Evolutionary conservation across 2,329 filamentous ascomycete genomes (phyloP), one percentile per base, ranked within the genome.

Genomic region (Pseudocercospora vitis): DNA sequence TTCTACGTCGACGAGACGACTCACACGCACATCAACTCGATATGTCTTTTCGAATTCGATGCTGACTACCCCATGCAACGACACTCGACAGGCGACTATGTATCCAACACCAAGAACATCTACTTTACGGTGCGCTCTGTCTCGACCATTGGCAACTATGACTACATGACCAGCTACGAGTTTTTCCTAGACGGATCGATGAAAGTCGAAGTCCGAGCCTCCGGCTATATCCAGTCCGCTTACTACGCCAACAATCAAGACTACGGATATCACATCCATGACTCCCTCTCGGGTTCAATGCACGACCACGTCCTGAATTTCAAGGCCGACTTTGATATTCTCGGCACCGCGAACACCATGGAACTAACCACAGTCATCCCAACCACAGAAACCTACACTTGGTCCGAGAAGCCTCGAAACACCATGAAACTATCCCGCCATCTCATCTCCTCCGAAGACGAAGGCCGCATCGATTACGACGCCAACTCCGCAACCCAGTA

Each of bases 261-360:
- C 48, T 81, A 80, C 52, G 78, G 78, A 4, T 81, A 71, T 61
- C 66, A 73, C 26, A 78, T 81, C 44, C 75, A 79, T 55, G 75
- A 80, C 50, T 65, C 68, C 21, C 66, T 79, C 1, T 73, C 71
- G 0, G 77, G 78, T 4, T 74, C 71, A 23, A 79, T 81, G 72
- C 80, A 82, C 63, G 78, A 81, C 63, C 80, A 82, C 58, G 77
- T 82, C 0, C 61, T 81, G 31, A 81, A 78, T 58, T 81, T 76
- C 70, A 82, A 82, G 62, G 74, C 73, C 39, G 80, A 81, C 63
- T 70, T 81, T 19, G 79, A 82, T 59, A 73, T 81, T 26, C 67
- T 74, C 6, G 79, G 77, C 12, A 73, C 69, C 1, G 66, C 69
- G 31, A 82, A 80, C 65, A 76, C 72, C 1, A 50, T 65, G 46